phyloP scores from a whole-genome alignment of 2,329 filamentous ascomycete species.

The Botryotinia globosa region DNA sequence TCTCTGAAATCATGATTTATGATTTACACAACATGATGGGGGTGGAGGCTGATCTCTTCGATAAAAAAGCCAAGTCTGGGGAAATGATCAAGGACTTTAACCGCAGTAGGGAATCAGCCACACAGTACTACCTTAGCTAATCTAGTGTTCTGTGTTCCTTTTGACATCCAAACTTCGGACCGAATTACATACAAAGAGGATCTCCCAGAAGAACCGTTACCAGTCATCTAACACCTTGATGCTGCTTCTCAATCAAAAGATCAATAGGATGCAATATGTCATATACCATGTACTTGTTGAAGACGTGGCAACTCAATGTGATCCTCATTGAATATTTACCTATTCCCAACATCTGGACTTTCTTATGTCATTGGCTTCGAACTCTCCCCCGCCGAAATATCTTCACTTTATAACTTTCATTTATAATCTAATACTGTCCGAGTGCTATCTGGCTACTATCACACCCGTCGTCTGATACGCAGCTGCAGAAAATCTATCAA shows the following conservation, averaged over 20 bases:
- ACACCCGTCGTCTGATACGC: background rate
- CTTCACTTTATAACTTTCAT: background rate
- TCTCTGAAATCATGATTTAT: background rate
- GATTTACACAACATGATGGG: background rate
- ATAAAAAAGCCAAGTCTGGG: constrained; percentile 5
- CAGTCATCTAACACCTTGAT: background rate
- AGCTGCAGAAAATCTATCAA: background rate
- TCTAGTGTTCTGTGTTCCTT: background rate
- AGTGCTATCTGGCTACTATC: background rate
- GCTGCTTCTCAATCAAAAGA: background rate
- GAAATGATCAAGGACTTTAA: constrained; percentile 11
- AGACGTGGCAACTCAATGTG: background rate
- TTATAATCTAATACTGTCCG: background rate
- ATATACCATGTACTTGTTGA: background rate
- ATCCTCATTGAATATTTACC: background rate
- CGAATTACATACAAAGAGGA: background rate
- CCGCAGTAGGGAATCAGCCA: background rate
- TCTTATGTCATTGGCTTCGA: background rate
- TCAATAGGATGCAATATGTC: background rate
- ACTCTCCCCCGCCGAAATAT: background rate
- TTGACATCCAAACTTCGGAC: background rate
- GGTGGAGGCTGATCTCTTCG: background rate
- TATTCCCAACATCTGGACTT: background rate
- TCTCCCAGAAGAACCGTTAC: background rate
- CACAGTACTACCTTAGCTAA: background rate